phyloP scores from a whole-genome alignment of 148 eudicot species.

The Polygonum maritimum region DNA sequence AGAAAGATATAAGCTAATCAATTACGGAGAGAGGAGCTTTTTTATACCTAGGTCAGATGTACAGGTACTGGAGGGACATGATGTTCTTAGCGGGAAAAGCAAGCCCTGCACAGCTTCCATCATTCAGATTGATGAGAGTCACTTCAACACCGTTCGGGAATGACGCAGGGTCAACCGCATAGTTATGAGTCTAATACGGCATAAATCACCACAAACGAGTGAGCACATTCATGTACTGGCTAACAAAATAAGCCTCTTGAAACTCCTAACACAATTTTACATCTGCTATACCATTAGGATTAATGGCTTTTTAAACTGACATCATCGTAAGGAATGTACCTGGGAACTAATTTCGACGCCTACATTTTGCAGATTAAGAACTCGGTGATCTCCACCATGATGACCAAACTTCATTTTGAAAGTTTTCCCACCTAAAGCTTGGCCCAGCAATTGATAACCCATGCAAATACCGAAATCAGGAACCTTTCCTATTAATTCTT shows the following conservation, averaged over 20 bases:
- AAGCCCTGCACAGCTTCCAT: constrained; percentile 92
- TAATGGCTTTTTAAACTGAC: not conserved
- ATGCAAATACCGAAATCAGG: constrained; percentile 95
- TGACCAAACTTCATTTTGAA: constrained; percentile 98
- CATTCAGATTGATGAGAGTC: constrained; percentile 84
- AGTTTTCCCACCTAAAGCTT: constrained; percentile 92
- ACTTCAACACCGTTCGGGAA: constrained; percentile 84
- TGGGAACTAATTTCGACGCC: constrained; percentile 91
- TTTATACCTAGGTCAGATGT: constrained; percentile 70
- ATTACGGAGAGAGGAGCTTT: not conserved
- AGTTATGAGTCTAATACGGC: constrained; percentile 71
- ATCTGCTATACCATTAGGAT: not conserved
- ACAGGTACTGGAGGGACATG: constrained; percentile 93
- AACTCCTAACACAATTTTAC: too few species aligned
- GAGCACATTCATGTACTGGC: not conserved
- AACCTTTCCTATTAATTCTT: constrained; percentile 58
- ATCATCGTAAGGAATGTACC: constrained; percentile 25
- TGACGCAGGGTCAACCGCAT: constrained; percentile 76
- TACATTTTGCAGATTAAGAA: constrained; percentile 56
- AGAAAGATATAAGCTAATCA: not conserved
- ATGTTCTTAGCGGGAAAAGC: constrained; percentile 63
- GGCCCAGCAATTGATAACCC: constrained; percentile 99
- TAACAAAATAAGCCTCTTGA: too few species aligned
- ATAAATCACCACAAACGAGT: not conserved
- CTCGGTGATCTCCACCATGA: constrained; percentile 98